Evolutionary conservation across 768 basidiomycete genomes (phyloP).

Genomic region (Agaricus bisporus): DNA sequence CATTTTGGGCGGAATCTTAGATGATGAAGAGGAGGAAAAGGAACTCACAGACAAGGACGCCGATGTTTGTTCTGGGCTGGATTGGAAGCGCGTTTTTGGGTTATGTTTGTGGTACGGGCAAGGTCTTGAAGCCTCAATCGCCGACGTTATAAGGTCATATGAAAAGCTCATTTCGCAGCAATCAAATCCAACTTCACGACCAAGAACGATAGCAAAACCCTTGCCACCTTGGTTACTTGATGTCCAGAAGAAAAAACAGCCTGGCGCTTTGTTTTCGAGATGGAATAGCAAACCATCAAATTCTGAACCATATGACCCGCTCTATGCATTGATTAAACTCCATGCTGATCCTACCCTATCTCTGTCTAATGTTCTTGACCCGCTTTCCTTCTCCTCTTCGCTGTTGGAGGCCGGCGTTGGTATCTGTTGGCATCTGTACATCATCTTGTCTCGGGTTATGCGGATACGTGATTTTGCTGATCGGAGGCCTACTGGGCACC

Average conservation of each 20-base stretch:
- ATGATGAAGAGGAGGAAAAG: slow-evolving; percentile 52
- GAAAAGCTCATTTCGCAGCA: slow-evolving; percentile 31
- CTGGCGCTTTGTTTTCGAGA: slow-evolving; percentile 3
- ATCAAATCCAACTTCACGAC: slow-evolving; percentile 37
- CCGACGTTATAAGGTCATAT: slow-evolving; percentile 63
- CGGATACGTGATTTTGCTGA: slow-evolving; percentile 86
- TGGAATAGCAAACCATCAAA: slow-evolving; percentile 12
- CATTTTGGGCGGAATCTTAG: slow-evolving; percentile 68
- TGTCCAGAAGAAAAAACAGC: slow-evolving; percentile 27
- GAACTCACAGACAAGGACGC: slow-evolving; percentile 37
- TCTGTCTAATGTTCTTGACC: slow-evolving; percentile 61
- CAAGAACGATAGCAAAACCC: slow-evolving; percentile 47
- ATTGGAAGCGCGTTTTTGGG: slow-evolving; percentile 94
- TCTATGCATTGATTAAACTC: slow-evolving; percentile 78
- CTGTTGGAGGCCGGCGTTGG: slow-evolving; percentile 66
- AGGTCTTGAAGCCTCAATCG: slow-evolving; percentile 62
- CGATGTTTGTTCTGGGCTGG: slow-evolving; percentile 63
- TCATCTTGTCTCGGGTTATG: slow-evolving; percentile 79
- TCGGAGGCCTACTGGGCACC: slow-evolving; percentile 27
- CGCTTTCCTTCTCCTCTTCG: slow-evolving; percentile 68
- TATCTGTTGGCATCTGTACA: slow-evolving; percentile 89
- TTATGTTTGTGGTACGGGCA: slow-evolving; percentile 86
- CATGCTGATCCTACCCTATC: slow-evolving; percentile 67
- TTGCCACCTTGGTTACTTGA: slow-evolving; percentile 11
- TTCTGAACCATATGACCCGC: slow-evolving; percentile 46